Base-by-base conservation (phyloP, 1,284 basidiomycete species). In the Anthracocystis setariae region DNA sequence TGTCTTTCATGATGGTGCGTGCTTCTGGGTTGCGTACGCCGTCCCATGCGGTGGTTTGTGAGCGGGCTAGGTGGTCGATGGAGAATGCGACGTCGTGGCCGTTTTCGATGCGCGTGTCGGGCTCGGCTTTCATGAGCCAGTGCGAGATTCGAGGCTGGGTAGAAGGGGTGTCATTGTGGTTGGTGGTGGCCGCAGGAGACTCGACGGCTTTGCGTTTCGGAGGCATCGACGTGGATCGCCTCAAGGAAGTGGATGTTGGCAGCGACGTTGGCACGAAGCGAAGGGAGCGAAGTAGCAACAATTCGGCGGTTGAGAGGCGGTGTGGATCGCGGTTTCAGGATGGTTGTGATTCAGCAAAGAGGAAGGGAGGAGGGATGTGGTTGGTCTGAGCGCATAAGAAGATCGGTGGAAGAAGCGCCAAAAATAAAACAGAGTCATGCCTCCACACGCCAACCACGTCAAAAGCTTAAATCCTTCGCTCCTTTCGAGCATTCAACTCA, bases 1-100 rank as follows among this genome's bases (percentile, higher is more conserved):
- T 75, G 0, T 78, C 74, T 82, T 91, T 91, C 91, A 98, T 94
- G 62, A 94, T 85, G 76, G 93, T 94, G 77, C 91, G 89, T 1
- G 94, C 95, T 84, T 95, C 91, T 73, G 92, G 91, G 80, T 93
- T 96, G 40, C 94, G 77, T 20, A 94, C 90, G 54, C 94, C 94
- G 79, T 96, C 94, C 94, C 94, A 96, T 18, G 90, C 86, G 0
- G 93, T 93, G 8, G 87, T 89, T 44, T 60, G 45, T 29, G 55
- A 54, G 13, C 58, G 49, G 13, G 61, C 52, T 32, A 81, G 65
- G 24, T 63, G 56, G 55, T 80, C 76, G 29, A 78, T 59, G 45
- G 76, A 76, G 47, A 81, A 81, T 9, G 78, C 61, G 3, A 82
- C 76, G 45, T 82, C 79, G 9, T 66, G 47, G 8, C 80, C 79